Evolutionary conservation across 768 basidiomycete genomes (phyloP), one percentile per base, ranked within the genome.

Genomic region (Lactarius quietus): DNA sequence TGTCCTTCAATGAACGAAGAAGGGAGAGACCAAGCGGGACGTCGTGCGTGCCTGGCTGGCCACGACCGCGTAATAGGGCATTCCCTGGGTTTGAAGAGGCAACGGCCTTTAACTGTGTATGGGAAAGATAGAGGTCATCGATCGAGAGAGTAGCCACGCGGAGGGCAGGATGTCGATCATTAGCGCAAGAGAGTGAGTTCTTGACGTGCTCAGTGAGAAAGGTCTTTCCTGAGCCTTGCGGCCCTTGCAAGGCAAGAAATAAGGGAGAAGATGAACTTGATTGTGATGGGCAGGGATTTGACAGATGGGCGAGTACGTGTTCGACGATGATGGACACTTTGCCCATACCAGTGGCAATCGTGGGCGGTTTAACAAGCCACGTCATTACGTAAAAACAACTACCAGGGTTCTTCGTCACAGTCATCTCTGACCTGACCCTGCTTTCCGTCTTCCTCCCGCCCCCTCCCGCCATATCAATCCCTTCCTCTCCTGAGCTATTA

Each of bases 141-240:
- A 92, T 84, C 36, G 90, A 92, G 18, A 93, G 78, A 12, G 87
- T 81, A 4, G 81, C 86, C 39, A 87, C 82, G 20, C 80, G 81
- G 15, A 91, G 81, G 8, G 66, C 20, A 6, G 77, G 73, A 63
- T 84, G 74, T 3, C 83, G 85, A 6, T 80, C 70, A 28, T 76
- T 73, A 54, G 15, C 41, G 3, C 38, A 23, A 28, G 78, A 57
- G n/a, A 77, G 72, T 14, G 59, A 53, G 14, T 72, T 66, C 71
- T 82, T 74, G 33, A 95, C 79, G 33, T 79, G 82, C 6, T 81
- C 79, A 6, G 91, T 86, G 31, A 93, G 80, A 72, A 83, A 93
- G 0, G 94, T 89, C 79, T 98, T 98, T 38, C 95, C 95, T 59
- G 90, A 91, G 14, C 95, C 95, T 76, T 98, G 95, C 0, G 95